Evolutionary conservation across 1,284 basidiomycete genomes (phyloP), one percentile per base, ranked within the genome.

Genomic region (Anthracocystis panici-leucophaei): DNA sequence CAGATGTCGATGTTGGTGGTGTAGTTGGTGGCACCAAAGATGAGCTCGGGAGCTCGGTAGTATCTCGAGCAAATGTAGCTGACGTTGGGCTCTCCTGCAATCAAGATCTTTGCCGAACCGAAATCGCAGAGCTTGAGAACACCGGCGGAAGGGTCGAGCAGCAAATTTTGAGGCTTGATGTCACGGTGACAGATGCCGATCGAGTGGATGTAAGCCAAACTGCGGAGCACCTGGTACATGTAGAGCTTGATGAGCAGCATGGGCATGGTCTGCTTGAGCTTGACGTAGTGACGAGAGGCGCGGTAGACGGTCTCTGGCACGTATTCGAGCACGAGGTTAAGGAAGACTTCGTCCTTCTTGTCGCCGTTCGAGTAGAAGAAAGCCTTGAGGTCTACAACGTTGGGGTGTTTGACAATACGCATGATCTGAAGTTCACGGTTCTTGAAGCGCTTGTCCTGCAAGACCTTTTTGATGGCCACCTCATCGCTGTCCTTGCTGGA

Each of bases 401-500:
- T 99, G 57, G 97, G 97, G 88, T 99, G 96, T 77, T 91, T 91
- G 57, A 99, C 94, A 58, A 98, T 91, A 83, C 95, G 91, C 96
- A 99, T 99, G 87, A 99, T 99, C 88, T 99, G 97, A 63, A 99
- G 89, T 88, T 99, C 96, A 84, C 96, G 96, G 88, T 99, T 99
- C 96, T 99, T 99, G 92, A 99, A 99, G 79, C 96, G 91, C 90
- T 99, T 99, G 89, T 99, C 96, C 89, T 99, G 96, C 78, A 99
- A 88, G 57, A 99, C 96, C 89, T 98, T 99, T 91, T 99, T 99
- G 90, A 99, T 99, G 61, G 96, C 96, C 83, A 99, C 97, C 70
- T 93, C 91, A 56, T 81, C 75, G 65, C 71, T 73, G 8, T 80
- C 78, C 44, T 80, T 78, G 56, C 65, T 74, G 20, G 65, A 65